Conservation (phyloP, 129 eudicot species). For the Dittrichia graveolens region DNA sequence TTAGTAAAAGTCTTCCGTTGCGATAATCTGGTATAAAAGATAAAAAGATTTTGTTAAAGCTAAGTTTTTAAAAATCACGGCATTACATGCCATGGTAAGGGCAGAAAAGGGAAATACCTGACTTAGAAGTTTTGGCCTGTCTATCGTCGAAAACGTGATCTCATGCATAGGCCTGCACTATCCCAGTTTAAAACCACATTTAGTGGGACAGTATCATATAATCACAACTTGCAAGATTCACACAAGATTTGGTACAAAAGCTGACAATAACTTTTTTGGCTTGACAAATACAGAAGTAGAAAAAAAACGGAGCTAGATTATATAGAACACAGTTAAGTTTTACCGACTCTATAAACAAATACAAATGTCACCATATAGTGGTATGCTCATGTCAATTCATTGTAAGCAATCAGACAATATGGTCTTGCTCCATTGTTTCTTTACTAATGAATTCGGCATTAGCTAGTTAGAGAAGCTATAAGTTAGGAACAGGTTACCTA, state of each 20-base stretch:
- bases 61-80: too few species aligned
- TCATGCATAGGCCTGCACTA: constrained; percentile 80
- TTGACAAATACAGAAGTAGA: background rate
- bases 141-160: constrained; percentile 74
- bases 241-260: constrained; percentile 11
- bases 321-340: background rate
- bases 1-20: too few species aligned
- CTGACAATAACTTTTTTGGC: background rate
- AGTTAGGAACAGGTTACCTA: constrained; percentile 36
- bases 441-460: constrained; percentile 7
- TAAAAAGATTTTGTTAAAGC: too few species aligned
- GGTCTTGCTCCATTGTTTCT: constrained; percentile 10
- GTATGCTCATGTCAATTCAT: background rate
- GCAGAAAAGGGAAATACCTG: constrained; percentile 44
- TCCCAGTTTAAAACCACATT: constrained; percentile 18
- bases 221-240: constrained; percentile 17
- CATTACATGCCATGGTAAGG: too few species aligned
- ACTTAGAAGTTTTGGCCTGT: constrained; percentile 75
- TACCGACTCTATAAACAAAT: background rate
- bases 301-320: background rate
- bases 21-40: too few species aligned
- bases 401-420: constrained; percentile 10
- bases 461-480: background rate
- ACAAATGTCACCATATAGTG: background rate
- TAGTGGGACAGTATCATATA: constrained; percentile 16